Evolutionary conservation across 768 basidiomycete genomes (phyloP), one percentile per base, ranked within the genome.

Genomic region (Trametes cubensis): DNA sequence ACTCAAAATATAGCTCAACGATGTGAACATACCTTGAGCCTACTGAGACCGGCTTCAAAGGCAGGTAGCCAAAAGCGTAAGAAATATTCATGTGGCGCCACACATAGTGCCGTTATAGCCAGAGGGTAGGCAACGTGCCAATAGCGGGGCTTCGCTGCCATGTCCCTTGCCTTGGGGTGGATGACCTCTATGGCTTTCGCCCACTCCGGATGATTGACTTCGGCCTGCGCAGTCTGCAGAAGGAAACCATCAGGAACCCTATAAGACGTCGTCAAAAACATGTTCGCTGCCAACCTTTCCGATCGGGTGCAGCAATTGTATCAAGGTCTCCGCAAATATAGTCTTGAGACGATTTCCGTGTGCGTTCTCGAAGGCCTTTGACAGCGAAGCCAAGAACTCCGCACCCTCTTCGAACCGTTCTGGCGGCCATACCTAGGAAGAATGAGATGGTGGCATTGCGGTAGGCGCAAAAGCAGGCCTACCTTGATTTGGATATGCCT

Each of bases 201-300:
- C 95, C 95, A 98, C 66, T 90, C 82, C 0, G 95, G 95, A 73
- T 95, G 90, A 68, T 97, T 97, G 51, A 95, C 94, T 76, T 98
- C 95, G 6, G 93, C 95, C 76, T 95, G 94, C 0, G 93, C 95
- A 41, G 90, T 95, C 91, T 95, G 55, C 23, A 40, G 41, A 58
- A 52, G 60, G 49, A 69, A 34, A 4, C 11, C 58, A 26, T 55
- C 18, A 60, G 14, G 17, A n/a, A 47, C 4, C 11, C 13, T 4
- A 14, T 38, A 8, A 38, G 30, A 6, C 21, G 28, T 20, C 28
- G 11, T 26, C 4, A 41, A 2, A 26, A 13, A 2, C 34, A 30
- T 13, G 2, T 39, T 14, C 46, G 7, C 25, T 1, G 50, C 74
- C 45, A 60, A 90, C 93, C 83, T 96, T 94, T 63, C 88, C 89